Percentiles rank a stretch among this genome's conserved stretches.
Evolutionary conservation across 441 rosid species (phyloP).

Genomic region (Gossypium trilobum): DNA sequence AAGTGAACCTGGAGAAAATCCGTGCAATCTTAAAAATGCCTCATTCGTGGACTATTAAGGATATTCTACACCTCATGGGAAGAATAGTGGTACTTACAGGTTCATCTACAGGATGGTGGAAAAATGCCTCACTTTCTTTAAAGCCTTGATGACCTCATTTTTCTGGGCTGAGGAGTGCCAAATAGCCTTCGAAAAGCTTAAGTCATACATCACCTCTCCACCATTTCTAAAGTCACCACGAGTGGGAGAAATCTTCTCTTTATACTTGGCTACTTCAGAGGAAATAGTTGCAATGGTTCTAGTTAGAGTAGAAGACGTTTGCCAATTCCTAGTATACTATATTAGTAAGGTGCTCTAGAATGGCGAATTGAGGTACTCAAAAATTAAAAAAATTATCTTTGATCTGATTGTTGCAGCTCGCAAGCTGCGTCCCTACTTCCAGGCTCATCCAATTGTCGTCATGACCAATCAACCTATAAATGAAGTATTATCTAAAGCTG

Average conservation of each 20-base stretch:
- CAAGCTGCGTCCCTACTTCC: no score
- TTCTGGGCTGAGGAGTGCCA: no score
- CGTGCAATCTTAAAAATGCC: no score
- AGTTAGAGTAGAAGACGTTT: not conserved
- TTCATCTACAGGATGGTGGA: not conserved
- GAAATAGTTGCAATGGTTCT: not conserved
- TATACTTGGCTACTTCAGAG: no score
- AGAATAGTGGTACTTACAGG: not conserved
- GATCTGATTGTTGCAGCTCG: not conserved
- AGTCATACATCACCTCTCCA: not conserved
- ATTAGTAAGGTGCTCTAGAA: not conserved
- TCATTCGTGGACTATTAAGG: no score
- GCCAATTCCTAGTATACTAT: not conserved
- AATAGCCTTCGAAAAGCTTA: no score
- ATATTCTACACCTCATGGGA: no score
- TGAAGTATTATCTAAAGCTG: not conserved
- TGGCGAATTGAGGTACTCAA: not conserved
- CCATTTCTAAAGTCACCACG: not conserved
- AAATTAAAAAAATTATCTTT: no score
- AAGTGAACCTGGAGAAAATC: no score
- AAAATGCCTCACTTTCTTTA: not conserved
- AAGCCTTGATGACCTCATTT: not conserved
- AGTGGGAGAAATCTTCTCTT: no score
- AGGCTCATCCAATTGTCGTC: not conserved
- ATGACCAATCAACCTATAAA: not conserved